Evolutionary conservation across 2,329 filamentous ascomycete genomes (phyloP), one percentile per base, ranked within the genome.

Genomic region (Exophiala sp.): DNA sequence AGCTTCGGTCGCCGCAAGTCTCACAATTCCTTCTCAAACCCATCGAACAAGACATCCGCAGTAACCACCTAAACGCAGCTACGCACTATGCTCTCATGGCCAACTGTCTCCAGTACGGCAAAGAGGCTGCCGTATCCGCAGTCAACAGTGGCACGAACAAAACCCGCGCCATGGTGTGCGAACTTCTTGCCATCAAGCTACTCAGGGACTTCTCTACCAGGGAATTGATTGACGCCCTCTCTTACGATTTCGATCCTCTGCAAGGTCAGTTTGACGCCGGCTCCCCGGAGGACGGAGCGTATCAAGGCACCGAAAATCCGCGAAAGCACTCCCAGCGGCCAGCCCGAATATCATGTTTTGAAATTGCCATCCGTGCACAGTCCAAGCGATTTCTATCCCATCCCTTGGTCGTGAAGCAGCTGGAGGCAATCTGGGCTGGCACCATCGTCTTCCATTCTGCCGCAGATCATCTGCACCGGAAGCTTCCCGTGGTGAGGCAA

Each of bases 361-460:
- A 96, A 70, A 83, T 97, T 50, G 90, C 91, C 53, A 96, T 97
- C 62, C 82, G 88, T 59, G 88, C 90, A 16, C 90, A 90, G 56
- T 87, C 91, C 18, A 96, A 97, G 70, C 85, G 88, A 60, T 95
- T 96, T 60, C 75, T 97, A 3, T 86, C 91, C 7, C 90, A 96
- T 63, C 90, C 91, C 0, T 74, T 96, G 2, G 89, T 96, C 0
- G 85, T 96, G 7, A 88, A 94, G 66, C 90, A 96, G 64, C 75
- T 97, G n/a, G 89, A 96, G 67, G 90, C 89, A 38, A 95, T 97
- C 55, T 97, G 91, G 91, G 91, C 88, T 16, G 91, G 91, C 22
- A 91, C 86, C 14, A 93, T 97, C 58, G 89, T 93, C 58, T 96
- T 97, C 64, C 89, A 95, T 68, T 93, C 88, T 1, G 82, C 85